A percentile compares a stretch with the other conserved stretches of the same genome.
These are phyloP conservation scores for Sclerotinia subarctica DNA, from an alignment of 2,329 filamentous ascomycete species.

Conservation along the genomic window DNA sequence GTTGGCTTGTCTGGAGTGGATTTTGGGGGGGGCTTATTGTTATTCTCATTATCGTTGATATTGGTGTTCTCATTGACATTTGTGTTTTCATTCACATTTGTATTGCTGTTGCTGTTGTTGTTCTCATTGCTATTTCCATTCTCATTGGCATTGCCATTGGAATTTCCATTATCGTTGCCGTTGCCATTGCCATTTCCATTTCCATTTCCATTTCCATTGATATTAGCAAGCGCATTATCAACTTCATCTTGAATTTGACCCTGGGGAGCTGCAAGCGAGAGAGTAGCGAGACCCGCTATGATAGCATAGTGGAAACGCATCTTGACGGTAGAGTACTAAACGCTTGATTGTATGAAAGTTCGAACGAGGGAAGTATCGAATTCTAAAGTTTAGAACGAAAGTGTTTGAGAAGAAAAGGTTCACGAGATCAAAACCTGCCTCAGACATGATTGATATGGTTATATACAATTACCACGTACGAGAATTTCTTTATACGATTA, in stretches of 20 bases:
- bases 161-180: neutral
- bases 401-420: conserved; percentile 5
- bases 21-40: neutral
- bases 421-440: neutral
- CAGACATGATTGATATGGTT: conserved; percentile 16
- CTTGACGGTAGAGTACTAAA: neutral
- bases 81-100: conserved; percentile 5
- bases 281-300: conserved; percentile 5
- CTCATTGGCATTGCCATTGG: neutral
- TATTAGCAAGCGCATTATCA: neutral
- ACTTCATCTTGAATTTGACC: conserved; percentile 1
- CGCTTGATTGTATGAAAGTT: neutral
- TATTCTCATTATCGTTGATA: neutral
- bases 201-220: conserved; percentile 2
- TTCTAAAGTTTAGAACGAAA: conserved; percentile 8
- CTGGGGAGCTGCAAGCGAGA: conserved; percentile 5
- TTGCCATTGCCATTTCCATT: neutral
- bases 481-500: conserved; percentile 6
- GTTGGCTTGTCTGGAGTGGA: neutral
- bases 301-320: conserved; percentile 15
- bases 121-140: conserved; percentile 3
- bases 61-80: conserved; percentile 3
- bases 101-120: neutral
- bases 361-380: conserved; percentile 3
- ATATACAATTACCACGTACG: neutral